Conservation (phyloP, 2,329 filamentous ascomycete genomes). For the Diaporthe aspalathi region DNA sequence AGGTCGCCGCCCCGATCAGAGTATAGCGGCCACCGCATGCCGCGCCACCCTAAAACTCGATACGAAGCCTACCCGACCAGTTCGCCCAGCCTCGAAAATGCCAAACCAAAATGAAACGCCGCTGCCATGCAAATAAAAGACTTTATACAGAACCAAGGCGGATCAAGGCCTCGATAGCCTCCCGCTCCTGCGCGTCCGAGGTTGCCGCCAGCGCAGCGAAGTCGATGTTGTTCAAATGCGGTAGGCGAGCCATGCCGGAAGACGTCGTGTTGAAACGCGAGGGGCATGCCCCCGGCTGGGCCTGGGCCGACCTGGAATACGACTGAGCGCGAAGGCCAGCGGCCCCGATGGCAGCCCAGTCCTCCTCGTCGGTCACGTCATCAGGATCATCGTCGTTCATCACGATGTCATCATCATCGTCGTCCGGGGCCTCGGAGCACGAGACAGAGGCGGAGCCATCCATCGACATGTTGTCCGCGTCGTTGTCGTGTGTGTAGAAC, state of each 20-base stretch:
- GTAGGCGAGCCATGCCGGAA: constrained; percentile 65
- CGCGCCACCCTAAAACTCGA: constrained; percentile 9
- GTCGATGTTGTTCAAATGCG: constrained; percentile 63
- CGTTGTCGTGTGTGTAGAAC: constrained; percentile 75
- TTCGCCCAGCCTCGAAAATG: constrained; percentile 32
- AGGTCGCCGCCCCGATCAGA: constrained; percentile 40
- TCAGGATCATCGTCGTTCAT: constrained; percentile 79
- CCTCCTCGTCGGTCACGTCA: constrained; percentile 93
- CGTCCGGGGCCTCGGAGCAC: constrained; percentile 79
- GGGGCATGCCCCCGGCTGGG: constrained; percentile 65
- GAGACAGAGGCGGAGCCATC: constrained; percentile 77
- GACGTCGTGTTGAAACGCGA: constrained; percentile 60
- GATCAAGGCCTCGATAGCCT: constrained; percentile 83
- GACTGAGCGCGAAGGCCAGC: constrained; percentile 80
- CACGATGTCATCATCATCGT: constrained; percentile 71
- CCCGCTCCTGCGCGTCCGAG: constrained; percentile 79
- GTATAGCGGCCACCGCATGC: constrained; percentile 18
- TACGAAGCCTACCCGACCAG: constrained; percentile 25
- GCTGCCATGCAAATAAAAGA: constrained; percentile 59
- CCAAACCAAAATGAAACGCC: constrained; percentile 58
- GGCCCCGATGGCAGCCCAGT: constrained; percentile 91
- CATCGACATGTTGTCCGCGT: constrained; percentile 95
- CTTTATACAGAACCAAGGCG: constrained; percentile 83
- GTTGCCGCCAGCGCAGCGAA: constrained; percentile 62
- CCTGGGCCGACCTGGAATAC: constrained; percentile 68